Evolutionary conservation across 2,329 filamentous ascomycete genomes (phyloP).

Genomic region (Venturia asperata): DNA sequence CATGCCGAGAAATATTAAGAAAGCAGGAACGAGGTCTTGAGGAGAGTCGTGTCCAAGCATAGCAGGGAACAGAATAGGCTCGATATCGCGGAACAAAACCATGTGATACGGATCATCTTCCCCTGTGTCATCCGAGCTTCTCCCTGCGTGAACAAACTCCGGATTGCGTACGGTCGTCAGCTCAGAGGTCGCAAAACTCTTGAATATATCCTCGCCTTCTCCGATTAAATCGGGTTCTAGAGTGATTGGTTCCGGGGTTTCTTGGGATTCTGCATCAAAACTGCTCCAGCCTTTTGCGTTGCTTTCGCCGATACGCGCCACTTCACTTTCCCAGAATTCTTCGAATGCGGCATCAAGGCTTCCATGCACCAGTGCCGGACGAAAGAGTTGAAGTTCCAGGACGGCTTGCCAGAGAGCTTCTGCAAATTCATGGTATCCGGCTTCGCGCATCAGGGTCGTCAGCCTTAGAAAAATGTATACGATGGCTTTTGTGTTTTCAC

Average conservation of each 20-base stretch:
- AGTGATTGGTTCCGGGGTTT: conserved; percentile 1
- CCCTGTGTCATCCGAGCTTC: conserved; percentile 62
- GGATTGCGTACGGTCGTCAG: conserved; percentile 44
- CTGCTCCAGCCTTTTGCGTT: conserved; percentile 62
- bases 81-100: conserved; percentile 71
- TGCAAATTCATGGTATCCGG: conserved; percentile 71
- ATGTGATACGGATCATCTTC: conserved; percentile 82
- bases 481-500: conserved; percentile 34
- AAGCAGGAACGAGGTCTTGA: conserved; percentile 57
- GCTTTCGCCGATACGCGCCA: conserved; percentile 67
- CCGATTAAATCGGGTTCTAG: not conserved
- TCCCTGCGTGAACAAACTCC: conserved; percentile 38
- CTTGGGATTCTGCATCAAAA: conserved; percentile 29
- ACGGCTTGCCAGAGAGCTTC: conserved; percentile 76
- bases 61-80: conserved; percentile 47
- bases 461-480: conserved; percentile 68
- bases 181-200: conserved; percentile 22
- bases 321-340: conserved; percentile 83
- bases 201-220: conserved; percentile 9
- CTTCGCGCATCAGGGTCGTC: conserved; percentile 66
- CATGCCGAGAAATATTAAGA: conserved; percentile 41
- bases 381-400: conserved; percentile 63
- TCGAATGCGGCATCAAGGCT: conserved; percentile 43
- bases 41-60: conserved; percentile 31
- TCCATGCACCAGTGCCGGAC: conserved; percentile 36